These are phyloP conservation scores for Grifola frondosa DNA, from an alignment of 1,284 basidiomycete genomes.

Conservation along the genomic window DNA sequence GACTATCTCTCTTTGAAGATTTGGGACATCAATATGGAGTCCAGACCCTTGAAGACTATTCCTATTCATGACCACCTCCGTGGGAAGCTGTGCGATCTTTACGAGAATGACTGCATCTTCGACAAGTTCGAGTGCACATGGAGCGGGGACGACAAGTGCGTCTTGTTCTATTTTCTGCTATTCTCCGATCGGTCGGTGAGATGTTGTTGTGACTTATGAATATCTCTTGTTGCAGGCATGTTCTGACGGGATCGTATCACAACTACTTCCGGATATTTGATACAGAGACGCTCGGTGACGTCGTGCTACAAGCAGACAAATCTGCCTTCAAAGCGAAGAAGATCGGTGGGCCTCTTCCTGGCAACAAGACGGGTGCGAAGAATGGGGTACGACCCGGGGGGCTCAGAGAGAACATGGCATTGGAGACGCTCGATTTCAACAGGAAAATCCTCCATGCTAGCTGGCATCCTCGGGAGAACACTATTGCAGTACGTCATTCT, in stretches of 20 bases:
- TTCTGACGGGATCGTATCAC: slow-evolving; percentile 97
- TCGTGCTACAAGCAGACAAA: slow-evolving; percentile 98
- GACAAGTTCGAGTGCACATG: slow-evolving; percentile 99
- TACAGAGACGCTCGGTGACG: slow-evolving; percentile 85
- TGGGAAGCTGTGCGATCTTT: slow-evolving; percentile 96
- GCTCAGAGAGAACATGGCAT: slow-evolving; percentile 82
- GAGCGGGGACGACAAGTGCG: slow-evolving; percentile 93
- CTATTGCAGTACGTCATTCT: slow-evolving; percentile 78
- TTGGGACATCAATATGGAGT: slow-evolving; percentile 99
- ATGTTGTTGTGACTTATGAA: slow-evolving; percentile 2
- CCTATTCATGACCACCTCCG: slow-evolving; percentile 98
- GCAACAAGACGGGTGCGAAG: slow-evolving; percentile 67
- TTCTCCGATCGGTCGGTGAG: neutral
- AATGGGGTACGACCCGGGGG: slow-evolving; percentile 67
- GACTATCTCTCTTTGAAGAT: slow-evolving; percentile 99
- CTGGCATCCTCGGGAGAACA: slow-evolving; percentile 97
- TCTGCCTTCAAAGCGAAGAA: slow-evolving; percentile 99
- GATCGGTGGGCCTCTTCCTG: slow-evolving; percentile 80
- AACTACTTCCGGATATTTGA: slow-evolving; percentile 99
- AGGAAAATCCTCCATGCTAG: slow-evolving; percentile 99
- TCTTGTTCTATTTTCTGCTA: slow-evolving; percentile 22
- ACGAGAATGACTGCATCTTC: slow-evolving; percentile 99
- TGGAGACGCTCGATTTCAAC: slow-evolving; percentile 94
- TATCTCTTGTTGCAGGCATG: slow-evolving; percentile 58
- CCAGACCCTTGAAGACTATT: slow-evolving; percentile 94